Evolutionary conservation across 352 stramenopile genomes (phyloP), one percentile per base, ranked within the genome.

Genomic region (Phytophthora citrophthora): DNA sequence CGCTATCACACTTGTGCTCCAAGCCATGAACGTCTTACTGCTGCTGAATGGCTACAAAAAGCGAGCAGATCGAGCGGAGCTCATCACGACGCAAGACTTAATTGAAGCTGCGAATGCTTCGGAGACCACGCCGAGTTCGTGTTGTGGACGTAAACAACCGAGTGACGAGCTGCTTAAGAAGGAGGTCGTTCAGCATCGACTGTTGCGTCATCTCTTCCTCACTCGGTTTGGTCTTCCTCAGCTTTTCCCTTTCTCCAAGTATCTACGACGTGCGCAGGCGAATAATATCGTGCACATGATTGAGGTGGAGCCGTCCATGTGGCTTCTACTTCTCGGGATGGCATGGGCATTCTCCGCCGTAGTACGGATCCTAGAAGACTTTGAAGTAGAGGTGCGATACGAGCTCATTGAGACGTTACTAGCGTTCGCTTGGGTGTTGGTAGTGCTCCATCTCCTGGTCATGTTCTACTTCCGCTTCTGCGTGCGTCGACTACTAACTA

Each of bases 211-310:
- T 44, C 58, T 83, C 2, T 88, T 86, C 16, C 55, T 85, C 16
- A 47, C 50, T 20, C 65, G 48, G 1, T 81, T 83, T 36, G 67
- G 64, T 11, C 70, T 88, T 6, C 79, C 79, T 9, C 62, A 86
- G 40, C 63, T 86, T 5, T 82, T 82, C 32, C 76, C 79, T 2
- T 91, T 89, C 47, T 74, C 76, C 57, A 93, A 93, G 58, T 93
- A 93, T 54, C 45, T 93, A 2, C 64, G 79, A 5, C 77, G 86
- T 27, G 76, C 81, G 2, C 81, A 91, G 43, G 78, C 82, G 45
- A 89, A 84, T 62, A 81, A 88, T 54, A 89, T 93, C 54, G 79
- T 74, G 8, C 76, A 93, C 66, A 81, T 89, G 70, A 87, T 93
- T 44, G 81, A 93, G 38, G 81, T 93, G 1, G 59, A 90, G 43